phyloP scores from a whole-genome alignment of 2,329 filamentous ascomycete species.

The Aspergillus ruber region DNA sequence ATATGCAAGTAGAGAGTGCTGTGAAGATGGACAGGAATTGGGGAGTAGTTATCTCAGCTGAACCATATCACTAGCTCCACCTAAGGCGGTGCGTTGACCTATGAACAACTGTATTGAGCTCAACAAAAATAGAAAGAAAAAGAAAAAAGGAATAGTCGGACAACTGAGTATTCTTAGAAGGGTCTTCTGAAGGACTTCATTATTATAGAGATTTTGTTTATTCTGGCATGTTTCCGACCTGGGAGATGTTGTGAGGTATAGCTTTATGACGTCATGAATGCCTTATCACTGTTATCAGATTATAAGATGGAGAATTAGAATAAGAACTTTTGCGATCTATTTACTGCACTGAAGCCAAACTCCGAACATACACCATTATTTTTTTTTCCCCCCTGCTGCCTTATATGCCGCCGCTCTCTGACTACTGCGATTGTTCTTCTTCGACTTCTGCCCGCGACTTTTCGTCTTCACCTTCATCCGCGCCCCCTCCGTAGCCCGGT shows the following conservation, averaged over 20 bases:
- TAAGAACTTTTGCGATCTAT: too few species aligned
- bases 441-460: conserved; percentile 35
- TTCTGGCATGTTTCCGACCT: too few species aligned
- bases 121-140: not conserved
- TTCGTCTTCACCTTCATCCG: conserved; percentile 31
- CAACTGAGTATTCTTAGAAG: not conserved
- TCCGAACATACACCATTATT: conserved; percentile 2
- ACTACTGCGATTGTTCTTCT: conserved; percentile 36
- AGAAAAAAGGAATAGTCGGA: not conserved
- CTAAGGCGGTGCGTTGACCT: not conserved
- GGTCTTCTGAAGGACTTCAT: too few species aligned
- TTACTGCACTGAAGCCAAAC: not conserved
- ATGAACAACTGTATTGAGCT: not conserved
- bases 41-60: not conserved
- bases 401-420: conserved; percentile 39
- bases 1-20: not conserved
- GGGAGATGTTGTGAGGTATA: not conserved
- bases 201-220: too few species aligned
- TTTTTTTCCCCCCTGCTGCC: conserved; percentile 29
- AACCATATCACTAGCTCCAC: not conserved
- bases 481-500: conserved; percentile 33
- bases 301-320: too few species aligned
- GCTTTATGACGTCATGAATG: not conserved
- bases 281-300: not conserved
- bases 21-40: too few species aligned